These are phyloP conservation scores for Cucurbitaria berberidis DNA, from an alignment of 2,329 filamentous ascomycete genomes.

Conservation along the genomic window DNA sequence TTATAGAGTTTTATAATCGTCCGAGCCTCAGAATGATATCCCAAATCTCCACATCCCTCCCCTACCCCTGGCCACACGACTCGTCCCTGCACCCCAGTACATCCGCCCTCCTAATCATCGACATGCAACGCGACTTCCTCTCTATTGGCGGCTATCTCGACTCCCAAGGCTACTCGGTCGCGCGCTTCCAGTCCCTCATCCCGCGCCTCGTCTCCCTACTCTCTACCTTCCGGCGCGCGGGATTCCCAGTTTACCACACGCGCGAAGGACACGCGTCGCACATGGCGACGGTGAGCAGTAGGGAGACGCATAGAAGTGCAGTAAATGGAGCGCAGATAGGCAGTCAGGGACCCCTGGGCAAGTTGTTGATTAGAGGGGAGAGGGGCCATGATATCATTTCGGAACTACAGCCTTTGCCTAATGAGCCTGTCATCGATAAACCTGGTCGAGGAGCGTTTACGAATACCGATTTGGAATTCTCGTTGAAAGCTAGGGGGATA, in stretches of 20 bases:
- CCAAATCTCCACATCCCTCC: constrained; percentile 33
- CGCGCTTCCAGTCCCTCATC: constrained; percentile 52
- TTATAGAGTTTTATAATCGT: background rate
- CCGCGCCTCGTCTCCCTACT: constrained; percentile 53
- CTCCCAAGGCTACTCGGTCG: constrained; percentile 55
- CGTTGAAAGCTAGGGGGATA: constrained; percentile 58
- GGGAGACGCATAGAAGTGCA: constrained; percentile 61
- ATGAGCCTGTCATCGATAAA: constrained; percentile 62
- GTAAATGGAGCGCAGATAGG: constrained; percentile 62
- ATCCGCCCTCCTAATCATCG: constrained; percentile 61
- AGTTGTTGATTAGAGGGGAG: constrained; percentile 65
- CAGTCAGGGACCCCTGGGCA: constrained; percentile 61
- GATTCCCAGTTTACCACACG: constrained; percentile 57
- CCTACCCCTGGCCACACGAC: constrained; percentile 53
- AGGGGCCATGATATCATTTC: constrained; percentile 63
- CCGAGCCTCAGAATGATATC: constrained; percentile 12
- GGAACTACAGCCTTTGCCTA: constrained; percentile 57
- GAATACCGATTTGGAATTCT: constrained; percentile 61
- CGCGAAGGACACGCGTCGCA: constrained; percentile 61
- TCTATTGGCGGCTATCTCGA: constrained; percentile 58
- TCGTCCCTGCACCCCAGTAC: constrained; percentile 47
- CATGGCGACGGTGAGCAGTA: constrained; percentile 61
- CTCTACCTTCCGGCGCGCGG: constrained; percentile 47
- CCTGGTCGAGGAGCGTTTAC: constrained; percentile 61
- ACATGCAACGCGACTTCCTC: constrained; percentile 63